Evolutionary conservation across 768 basidiomycete genomes (phyloP), one percentile per base, ranked within the genome.

Genomic region (Tricholoma saponaceum): DNA sequence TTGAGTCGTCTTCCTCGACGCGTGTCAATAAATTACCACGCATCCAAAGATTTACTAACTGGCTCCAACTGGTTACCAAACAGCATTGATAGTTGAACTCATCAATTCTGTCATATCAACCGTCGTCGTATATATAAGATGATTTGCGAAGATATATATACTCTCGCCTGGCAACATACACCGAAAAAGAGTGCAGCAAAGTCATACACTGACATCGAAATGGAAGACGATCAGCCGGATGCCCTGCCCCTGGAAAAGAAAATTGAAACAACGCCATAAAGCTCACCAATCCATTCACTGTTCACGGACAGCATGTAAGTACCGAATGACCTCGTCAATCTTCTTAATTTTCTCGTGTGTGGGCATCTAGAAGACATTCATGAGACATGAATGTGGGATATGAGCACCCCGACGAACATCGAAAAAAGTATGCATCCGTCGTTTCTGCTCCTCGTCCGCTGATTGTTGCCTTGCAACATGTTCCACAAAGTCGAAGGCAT

Each of bases 311-410:
- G 53, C 44, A 22, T 59, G 55, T 18, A 84, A 67, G 53, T 69
- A 70, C 32, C 69, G 71, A 58, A 84, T 76, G 6, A 79, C 69
- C 59, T 81, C 79, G 51, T 79, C 65, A 23, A 85, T 86, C 58
- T 77, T 77, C 55, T 72, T 62, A 1, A 85, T 61, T 61, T 85
- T 84, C 41, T 82, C 73, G 25, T 83, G 70, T 3, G 83, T 79
- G 2, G 82, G 68, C 76, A 86, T 78, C 85, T 85, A 56, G 14
- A 58, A 26, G 60, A 33, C 28, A 20, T 37, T 10, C 25, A 51
- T 39, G 14, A 55, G 51, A 16, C 43, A 35, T 20, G 8, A 49
- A 26, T 50, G 0, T 28, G 47, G 47, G 30, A n/a, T 46, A 8
- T 23, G 33, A 43, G 18, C 30, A 44, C 14, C 20, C 16, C 23